Base-by-base conservation (phyloP, 2,329 filamentous ascomycete species). In the Cordyceps fumosorosea region DNA sequence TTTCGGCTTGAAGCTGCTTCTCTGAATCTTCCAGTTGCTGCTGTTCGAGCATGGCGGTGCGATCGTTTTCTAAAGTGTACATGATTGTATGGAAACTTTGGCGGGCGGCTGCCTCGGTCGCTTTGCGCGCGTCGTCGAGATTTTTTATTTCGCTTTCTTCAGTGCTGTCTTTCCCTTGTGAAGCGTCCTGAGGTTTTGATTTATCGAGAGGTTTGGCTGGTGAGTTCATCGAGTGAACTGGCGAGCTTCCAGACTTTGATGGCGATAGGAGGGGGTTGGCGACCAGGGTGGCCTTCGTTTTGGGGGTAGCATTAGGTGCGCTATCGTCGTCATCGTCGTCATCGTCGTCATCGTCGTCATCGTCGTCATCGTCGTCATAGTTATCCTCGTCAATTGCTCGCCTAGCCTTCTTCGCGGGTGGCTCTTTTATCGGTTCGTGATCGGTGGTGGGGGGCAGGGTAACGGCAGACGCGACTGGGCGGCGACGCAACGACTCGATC, bases 21-120 rank as follows among this genome's bases (percentile, higher is more conserved):
- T 99, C 95, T 1, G 96, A 92, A 74, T 98, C 95, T 71, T 99
- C 95, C 29, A 99, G 83, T 74, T 93, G 91, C 74, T 98, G 92
- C 75, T 99, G 95, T 74, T 99, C 95, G 62, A 98, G 77, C 95
- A 99, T 98, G 55, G 95, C 95, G 69, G 93, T 91, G 61, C 91
- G 86, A 72, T 99, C 95, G 73, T 93, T 95, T 75, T 99, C 95
- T 37, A 98, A 81, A 1, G 95, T 97, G 74, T 96, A 93, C 75
- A 98, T 96, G 66, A 96, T 83, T 11, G 91, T 96, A 72, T 96
- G 89, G 75, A 97, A 98, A 76, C 89, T 95, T 69, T 87, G 85
- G 76, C 92, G 92, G 50, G 91, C 95, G 56, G 90, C 89, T 71
- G 96, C 91, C 71, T 96, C 93, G 54, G 90, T 93, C 34, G 90